phyloP scores from a whole-genome alignment of 306 rosid species.

The Hippophae tibetana region DNA sequence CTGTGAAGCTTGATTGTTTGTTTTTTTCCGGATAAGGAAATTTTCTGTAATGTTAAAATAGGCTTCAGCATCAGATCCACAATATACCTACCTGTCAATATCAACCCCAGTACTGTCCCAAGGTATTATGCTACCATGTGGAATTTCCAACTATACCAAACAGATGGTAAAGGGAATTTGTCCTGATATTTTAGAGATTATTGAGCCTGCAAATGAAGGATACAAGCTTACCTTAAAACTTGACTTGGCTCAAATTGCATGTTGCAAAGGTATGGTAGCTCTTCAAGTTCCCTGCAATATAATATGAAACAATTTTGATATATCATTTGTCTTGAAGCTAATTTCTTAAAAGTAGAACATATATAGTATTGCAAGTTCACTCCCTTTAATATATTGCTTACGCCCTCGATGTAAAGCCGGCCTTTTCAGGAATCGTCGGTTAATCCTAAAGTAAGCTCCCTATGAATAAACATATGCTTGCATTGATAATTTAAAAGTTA shows the following conservation, averaged over 20 bases:
- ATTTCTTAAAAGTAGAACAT: neutral
- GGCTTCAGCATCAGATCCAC: slow-evolving; percentile 56
- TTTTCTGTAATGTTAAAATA: slow-evolving; percentile 16
- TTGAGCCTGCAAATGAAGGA: slow-evolving; percentile 62
- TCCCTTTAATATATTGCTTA: neutral
- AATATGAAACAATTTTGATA: neutral
- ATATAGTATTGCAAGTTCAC: neutral
- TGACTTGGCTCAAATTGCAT: slow-evolving; percentile 43
- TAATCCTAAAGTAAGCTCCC: too few species aligned
- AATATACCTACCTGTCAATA: slow-evolving; percentile 50
- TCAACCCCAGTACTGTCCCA: slow-evolving; percentile 57
- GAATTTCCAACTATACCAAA: slow-evolving; percentile 37
- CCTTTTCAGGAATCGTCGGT: neutral
- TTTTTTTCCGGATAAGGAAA: too few species aligned
- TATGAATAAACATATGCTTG: too few species aligned
- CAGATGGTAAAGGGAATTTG: slow-evolving; percentile 48
- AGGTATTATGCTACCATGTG: slow-evolving; percentile 30
- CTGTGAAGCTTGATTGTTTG: too few species aligned
- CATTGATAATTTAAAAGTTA: too few species aligned
- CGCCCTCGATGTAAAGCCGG: too few species aligned
- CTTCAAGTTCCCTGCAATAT: slow-evolving; percentile 1
- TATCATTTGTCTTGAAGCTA: neutral
- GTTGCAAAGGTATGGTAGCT: slow-evolving; percentile 41
- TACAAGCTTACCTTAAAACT: slow-evolving; percentile 62
- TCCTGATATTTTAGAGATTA: slow-evolving; percentile 42